Conservation (phyloP, 257 asterid species). For the Catharanthus roseus region DNA sequence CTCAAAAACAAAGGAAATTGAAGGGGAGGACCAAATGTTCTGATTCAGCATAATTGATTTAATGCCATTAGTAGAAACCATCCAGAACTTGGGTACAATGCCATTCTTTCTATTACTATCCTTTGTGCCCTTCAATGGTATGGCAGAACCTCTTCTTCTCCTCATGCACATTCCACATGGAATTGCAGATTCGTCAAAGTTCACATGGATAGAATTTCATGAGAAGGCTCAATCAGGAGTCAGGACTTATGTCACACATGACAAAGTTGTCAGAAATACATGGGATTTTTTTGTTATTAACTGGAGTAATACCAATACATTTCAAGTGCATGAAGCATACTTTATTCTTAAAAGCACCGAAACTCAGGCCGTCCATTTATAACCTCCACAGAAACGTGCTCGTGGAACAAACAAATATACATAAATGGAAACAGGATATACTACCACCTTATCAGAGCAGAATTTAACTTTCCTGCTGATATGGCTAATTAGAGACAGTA, state of each 20-base stretch:
- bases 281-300: not conserved
- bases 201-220: not conserved
- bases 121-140: no score
- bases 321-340: not conserved
- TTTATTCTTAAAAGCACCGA: not conserved
- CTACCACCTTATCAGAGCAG: not conserved
- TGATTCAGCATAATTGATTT: not conserved
- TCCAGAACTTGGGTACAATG: no score
- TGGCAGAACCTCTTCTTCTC: no score
- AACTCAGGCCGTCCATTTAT: not conserved
- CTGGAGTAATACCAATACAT: not conserved
- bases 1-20: not conserved
- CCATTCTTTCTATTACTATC: no score
- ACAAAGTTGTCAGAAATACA: not conserved
- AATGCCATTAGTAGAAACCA: not conserved
- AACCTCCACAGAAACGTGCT: not conserved
- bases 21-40: not conserved
- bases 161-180: no score
- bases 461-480: not conserved
- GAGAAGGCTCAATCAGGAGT: not conserved
- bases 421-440: no score
- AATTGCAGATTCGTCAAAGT: constrained; percentile 1
- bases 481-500: not conserved
- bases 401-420: not conserved
- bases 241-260: no score